Evolutionary conservation across 2,329 filamentous ascomycete genomes (phyloP), one percentile per base, ranked within the genome.

Genomic region (Plenodomus lindquistii): DNA sequence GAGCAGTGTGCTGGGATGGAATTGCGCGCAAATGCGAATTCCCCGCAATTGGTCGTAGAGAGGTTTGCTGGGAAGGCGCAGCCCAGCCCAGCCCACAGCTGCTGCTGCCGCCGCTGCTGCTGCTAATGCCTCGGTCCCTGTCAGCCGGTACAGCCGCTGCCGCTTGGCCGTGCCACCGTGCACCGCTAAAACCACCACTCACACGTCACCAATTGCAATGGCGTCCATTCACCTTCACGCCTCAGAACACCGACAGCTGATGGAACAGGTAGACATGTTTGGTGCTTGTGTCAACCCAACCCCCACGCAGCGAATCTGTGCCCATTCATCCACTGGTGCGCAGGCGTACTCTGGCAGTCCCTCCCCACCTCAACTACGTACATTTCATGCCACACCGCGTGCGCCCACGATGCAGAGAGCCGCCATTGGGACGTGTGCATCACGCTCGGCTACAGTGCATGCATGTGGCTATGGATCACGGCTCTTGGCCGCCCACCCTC

Each of bases 21-120:
- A 45, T 42, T 60, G 59, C 59, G 57, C 62, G 53, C 50, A 59
- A 47, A 50, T 58, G 54, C 58, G 51, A 37, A 31, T 60, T 54
- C 60, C 62, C 60, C 63, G 62, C 62, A 66, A 64, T 62, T 63
- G 60, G 56, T 57, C 6, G 6, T 15, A 15, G 27, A 8, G 27
- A 8, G 27, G 27, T 31, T 31, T 58, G 57, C 55, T 58, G 35
- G 48, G 40, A 48, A 50, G 48, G 42, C 40, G 46, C 47, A 22
- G 37, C 31, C 44, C 50, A 39, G 42, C 31, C 55, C 46, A 54
- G 52, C 42, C 39, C 34, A 37, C 46, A 36, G 42, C 43, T 27
- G 41, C 24, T 17, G 47, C 52, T 49, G 47, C 50, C 17, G 17
- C 17, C 16, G n/a, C n/a, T n/a, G n/a, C n/a, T n/a, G n/a, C n/a